These are phyloP conservation scores for Xylariaceae sp. DNA, from an alignment of 2,329 filamentous ascomycete species.

Conservation along the genomic window DNA sequence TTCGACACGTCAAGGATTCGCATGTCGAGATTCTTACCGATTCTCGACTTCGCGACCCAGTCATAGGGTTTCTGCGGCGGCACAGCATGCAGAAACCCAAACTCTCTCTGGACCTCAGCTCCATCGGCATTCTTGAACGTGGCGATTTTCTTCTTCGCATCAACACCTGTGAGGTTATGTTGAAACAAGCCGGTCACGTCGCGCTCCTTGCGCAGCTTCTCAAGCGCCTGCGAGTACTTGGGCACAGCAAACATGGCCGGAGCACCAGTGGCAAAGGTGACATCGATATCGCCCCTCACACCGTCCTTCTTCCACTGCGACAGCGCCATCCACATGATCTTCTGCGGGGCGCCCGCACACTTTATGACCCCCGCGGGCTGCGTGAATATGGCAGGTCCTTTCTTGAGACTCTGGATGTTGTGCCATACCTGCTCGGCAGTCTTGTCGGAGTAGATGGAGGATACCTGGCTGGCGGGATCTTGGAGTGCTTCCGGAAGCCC, in stretches of 20 bases:
- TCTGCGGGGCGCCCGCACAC: slow-evolving; percentile 37
- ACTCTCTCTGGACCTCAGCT: slow-evolving; percentile 31
- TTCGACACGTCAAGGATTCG: neutral
- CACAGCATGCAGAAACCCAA: slow-evolving; percentile 35
- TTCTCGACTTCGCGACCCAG: slow-evolving; percentile 32
- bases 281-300: slow-evolving; percentile 29
- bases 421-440: slow-evolving; percentile 34
- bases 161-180: slow-evolving; percentile 34
- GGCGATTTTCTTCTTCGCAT: slow-evolving; percentile 32
- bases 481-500: slow-evolving; percentile 33
- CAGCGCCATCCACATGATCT: slow-evolving; percentile 39
- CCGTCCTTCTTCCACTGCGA: slow-evolving; percentile 35
- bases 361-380: slow-evolving; percentile 37
- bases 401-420: slow-evolving; percentile 33
- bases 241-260: slow-evolving; percentile 37
- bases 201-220: slow-evolving; percentile 32
- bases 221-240: slow-evolving; percentile 35
- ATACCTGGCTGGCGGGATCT: slow-evolving; percentile 31
- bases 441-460: slow-evolving; percentile 36
- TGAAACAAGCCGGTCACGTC: slow-evolving; percentile 37
- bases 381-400: slow-evolving; percentile 36
- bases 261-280: slow-evolving; percentile 34
- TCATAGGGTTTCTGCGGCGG: slow-evolving; percentile 33
- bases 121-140: slow-evolving; percentile 33
- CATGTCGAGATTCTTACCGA: slow-evolving; percentile 30